A percentile compares a stretch with the other conserved stretches of the same genome.
Evolutionary conservation across 2,329 filamentous ascomycete species (phyloP).

Genomic region (Fusarium sambucinum): DNA sequence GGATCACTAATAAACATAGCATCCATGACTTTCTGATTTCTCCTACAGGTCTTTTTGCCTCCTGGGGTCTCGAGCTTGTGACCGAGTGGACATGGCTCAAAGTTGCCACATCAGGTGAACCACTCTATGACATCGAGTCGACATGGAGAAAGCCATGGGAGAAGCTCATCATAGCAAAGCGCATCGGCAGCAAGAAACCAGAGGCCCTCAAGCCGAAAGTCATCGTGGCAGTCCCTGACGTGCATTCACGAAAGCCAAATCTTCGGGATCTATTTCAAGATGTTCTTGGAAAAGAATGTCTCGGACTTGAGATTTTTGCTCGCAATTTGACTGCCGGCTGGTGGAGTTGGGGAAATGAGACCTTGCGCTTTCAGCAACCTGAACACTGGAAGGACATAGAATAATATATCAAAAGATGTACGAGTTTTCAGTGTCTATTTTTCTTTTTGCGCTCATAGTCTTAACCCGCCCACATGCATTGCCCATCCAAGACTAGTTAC

Average conservation of each 20-base stretch:
- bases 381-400: constrained; percentile 60
- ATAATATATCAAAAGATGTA: constrained; percentile 13
- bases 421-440: constrained; percentile 44
- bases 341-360: constrained; percentile 84
- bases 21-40: constrained; percentile 67
- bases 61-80: constrained; percentile 73
- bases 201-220: constrained; percentile 60
- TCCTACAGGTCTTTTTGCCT: constrained; percentile 68
- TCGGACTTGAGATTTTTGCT: constrained; percentile 81
- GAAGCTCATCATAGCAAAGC: constrained; percentile 72
- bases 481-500: constrained; percentile 45
- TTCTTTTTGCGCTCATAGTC: constrained; percentile 42
- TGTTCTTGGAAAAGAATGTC: constrained; percentile 64
- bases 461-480: constrained; percentile 40
- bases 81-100: constrained; percentile 87
- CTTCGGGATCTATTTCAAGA: constrained; percentile 70
- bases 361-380: constrained; percentile 74
- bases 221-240: constrained; percentile 76
- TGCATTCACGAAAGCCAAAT: constrained; percentile 84
- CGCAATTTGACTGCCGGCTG: constrained; percentile 79
- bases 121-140: constrained; percentile 70
- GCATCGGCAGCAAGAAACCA: constrained; percentile 48
- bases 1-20: constrained; percentile 80
- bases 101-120: constrained; percentile 72
- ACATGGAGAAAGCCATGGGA: constrained; percentile 83